Percentiles rank a stretch among this genome's conserved stretches.
These are phyloP conservation scores for Noccaea caerulescens DNA, from an alignment of 345 rosid species.

Conservation along the genomic window DNA sequence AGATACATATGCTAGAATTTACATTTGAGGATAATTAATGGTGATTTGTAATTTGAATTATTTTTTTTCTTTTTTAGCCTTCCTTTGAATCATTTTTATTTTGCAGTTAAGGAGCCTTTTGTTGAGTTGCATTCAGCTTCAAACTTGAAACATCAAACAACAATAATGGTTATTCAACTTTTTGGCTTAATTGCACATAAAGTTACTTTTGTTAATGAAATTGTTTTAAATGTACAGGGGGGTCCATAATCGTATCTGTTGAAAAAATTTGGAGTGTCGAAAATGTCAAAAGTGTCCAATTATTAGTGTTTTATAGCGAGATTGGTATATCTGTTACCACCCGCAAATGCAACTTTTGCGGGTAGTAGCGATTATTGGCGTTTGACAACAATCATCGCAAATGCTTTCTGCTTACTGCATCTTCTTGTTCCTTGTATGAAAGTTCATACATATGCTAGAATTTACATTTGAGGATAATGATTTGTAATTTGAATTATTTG, in stretches of 20 bases:
- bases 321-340: too few species aligned
- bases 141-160: neutral
- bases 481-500: conserved; percentile 8
- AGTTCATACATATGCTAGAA: neutral
- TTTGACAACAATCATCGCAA: too few species aligned
- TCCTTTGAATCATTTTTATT: neutral
- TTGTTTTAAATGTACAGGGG: neutral
- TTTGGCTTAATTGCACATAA: neutral
- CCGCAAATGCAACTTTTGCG: too few species aligned
- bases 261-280: neutral
- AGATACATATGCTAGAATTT: neutral
- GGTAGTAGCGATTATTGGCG: too few species aligned
- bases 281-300: neutral
- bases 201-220: neutral
- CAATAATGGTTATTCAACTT: neutral
- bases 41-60: conserved; percentile 9
- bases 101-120: neutral
- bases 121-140: conserved; percentile 13
- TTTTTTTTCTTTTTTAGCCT: neutral
- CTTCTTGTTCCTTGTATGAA: neutral
- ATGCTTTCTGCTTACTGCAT: too few species aligned
- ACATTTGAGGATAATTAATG: neutral
- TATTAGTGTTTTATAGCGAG: neutral
- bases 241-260: too few species aligned
- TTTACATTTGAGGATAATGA: neutral